Evolutionary conservation across 225 moss, liverwort and hornwort genomes (phyloP), one percentile per base, ranked within the genome.

Genomic region (Sphagnum tenellum): DNA sequence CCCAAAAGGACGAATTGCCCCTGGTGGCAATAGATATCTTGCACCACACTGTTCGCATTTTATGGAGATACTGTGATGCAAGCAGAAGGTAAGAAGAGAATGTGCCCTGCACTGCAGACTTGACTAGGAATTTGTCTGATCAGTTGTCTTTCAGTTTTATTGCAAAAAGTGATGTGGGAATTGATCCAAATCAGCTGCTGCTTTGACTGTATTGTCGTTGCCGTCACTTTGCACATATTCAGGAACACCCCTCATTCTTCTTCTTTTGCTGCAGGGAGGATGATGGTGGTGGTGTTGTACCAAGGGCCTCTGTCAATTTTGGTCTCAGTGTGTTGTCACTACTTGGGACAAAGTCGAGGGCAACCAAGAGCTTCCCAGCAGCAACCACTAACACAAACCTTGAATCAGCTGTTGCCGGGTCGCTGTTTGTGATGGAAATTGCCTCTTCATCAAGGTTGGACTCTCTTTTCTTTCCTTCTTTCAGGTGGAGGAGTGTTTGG

Each of bases 361-460:
- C 73, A 8, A 74, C 87, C 57, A 86, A 83, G 61, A 60, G 74
- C 67, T 77, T 83, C 60, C 75, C 83, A 49, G 83, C 83, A 76
- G 77, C 82, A 59, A 84, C 81, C 76, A 86, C 77, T 64, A 90
- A 88, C 71, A 64, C 80, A 29, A 98, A 78, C 65, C 75, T 98
- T 45, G 96, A 98, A 73, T 87, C 81, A n/a, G 87, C 90, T 70
- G 82, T 93, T 49, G 90, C 96, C 46, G 96, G 90, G 56, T 87
- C 96, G 66, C 79, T 98, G 5, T 88, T 93, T 59, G 80, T 98
- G 57, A 67, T 93, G 56, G 90, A 98, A 77, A 86, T 87, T 46
- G 80, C 84, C 14, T 85, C 88, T 63, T 89, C 96, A 66, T 84
- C 86, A 61, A 82, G 83, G 96, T 96, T 70, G 83, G 74, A 57